Conservation (phyloP, 148 eudicot genomes). For the Cornus suecica region DNA sequence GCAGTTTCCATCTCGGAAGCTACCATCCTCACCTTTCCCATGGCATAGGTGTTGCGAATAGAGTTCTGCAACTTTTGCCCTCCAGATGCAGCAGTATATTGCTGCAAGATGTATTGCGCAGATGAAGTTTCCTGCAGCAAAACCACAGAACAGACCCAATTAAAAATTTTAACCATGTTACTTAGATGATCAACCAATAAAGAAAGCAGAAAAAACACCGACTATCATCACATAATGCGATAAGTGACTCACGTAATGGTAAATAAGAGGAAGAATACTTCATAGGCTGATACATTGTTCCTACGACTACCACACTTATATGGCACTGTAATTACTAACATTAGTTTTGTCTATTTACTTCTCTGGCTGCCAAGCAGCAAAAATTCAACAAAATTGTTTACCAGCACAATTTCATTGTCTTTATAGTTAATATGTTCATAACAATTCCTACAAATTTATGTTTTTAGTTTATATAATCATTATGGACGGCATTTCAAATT, state of each 20-base stretch:
- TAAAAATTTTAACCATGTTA: neutral
- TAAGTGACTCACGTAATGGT: neutral
- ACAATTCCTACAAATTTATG: too few relatives aligned
- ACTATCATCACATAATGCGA: neutral
- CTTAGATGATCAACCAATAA: neutral
- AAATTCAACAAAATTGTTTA: too few relatives aligned
- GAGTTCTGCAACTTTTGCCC: slow-evolving; percentile 44
- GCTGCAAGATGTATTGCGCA: slow-evolving; percentile 59
- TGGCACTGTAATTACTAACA: too few relatives aligned
- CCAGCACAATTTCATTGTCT: too few relatives aligned
- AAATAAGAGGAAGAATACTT: too few relatives aligned
- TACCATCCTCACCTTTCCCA: slow-evolving; percentile 55
- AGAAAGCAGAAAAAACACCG: neutral
- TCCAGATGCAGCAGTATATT: slow-evolving; percentile 57
- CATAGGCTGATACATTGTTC: too few relatives aligned
- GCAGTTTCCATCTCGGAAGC: slow-evolving; percentile 51
- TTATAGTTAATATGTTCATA: too few relatives aligned
- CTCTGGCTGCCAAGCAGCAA: too few relatives aligned
- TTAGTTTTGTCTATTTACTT: too few relatives aligned
- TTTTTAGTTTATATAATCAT: too few relatives aligned
- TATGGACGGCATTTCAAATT: too few relatives aligned
- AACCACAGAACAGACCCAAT: neutral
- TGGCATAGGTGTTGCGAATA: slow-evolving; percentile 45
- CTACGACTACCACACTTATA: too few relatives aligned
- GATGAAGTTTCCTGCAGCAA: slow-evolving; percentile 52